A percentile compares a stretch with the other conserved stretches of the same genome.
Evolutionary conservation across 2,329 filamentous ascomycete species (phyloP).

Genomic region (Fusarium pilosicola): DNA sequence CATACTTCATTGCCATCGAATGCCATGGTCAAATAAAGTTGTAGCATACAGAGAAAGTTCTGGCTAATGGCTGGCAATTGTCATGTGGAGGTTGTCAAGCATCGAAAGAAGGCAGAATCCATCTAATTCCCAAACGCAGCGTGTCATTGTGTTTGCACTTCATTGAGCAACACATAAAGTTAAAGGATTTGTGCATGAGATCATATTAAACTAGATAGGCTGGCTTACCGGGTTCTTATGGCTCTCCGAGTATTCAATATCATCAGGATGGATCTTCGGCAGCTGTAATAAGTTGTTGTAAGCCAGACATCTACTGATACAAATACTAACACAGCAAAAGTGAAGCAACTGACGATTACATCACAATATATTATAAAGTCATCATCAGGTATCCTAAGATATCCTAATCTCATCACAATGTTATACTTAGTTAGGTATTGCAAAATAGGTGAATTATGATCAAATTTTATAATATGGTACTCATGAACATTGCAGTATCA

Average conservation of each 20-base stretch:
- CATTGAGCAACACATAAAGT: neutral
- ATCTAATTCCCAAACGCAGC: neutral
- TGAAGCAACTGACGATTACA: neutral
- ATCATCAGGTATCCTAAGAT: neutral
- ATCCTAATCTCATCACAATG: neutral
- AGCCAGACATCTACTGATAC: neutral
- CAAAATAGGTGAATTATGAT: neutral
- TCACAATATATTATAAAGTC: neutral
- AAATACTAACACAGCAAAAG: neutral
- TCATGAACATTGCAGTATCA: neutral
- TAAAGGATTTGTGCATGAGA: neutral
- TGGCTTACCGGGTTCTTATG: neutral
- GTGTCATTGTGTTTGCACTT: neutral
- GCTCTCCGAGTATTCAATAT: neutral
- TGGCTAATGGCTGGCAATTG: neutral
- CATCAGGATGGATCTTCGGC: neutral
- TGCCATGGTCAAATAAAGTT: neutral
- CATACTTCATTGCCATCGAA: neutral
- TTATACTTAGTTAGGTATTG: neutral
- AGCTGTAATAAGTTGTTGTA: neutral
- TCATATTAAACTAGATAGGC: neutral
- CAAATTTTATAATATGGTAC: neutral
- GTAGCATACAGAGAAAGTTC: neutral
- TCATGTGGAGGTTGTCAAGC: neutral
- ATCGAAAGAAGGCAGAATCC: neutral